These are phyloP conservation scores for Melampsora abietis-canadensis DNA, from an alignment of 1,284 basidiomycete genomes.

Conservation along the genomic window DNA sequence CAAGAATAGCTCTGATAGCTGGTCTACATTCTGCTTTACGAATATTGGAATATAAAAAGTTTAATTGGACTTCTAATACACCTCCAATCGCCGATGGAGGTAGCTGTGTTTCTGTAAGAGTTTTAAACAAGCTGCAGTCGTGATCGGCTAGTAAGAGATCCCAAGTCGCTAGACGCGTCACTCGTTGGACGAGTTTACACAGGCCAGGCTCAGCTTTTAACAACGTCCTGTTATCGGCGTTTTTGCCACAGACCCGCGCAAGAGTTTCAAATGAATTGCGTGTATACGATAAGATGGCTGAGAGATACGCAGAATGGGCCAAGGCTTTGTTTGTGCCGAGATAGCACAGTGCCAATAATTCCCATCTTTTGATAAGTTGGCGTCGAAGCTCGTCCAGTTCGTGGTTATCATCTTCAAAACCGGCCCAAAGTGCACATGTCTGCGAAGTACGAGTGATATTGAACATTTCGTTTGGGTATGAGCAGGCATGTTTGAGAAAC, in stretches of 20 bases:
- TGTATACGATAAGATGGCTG: conserved; percentile 17
- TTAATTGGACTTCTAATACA: conserved; percentile 39
- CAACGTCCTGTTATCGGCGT: conserved; percentile 7
- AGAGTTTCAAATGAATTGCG: conserved; percentile 9
- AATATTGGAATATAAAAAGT: conserved; percentile 29
- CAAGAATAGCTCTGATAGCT: conserved; percentile 20
- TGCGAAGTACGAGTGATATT: neutral
- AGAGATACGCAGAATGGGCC: conserved; percentile 26
- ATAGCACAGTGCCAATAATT: conserved; percentile 40
- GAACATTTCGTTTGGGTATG: conserved; percentile 31
- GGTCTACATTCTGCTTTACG: conserved; percentile 28
- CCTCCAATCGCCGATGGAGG: conserved; percentile 21
- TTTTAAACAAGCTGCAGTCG: conserved; percentile 33
- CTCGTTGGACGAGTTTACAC: conserved; percentile 37
- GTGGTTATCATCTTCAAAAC: conserved; percentile 25
- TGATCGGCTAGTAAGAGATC: conserved; percentile 28
- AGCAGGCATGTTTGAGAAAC: conserved; percentile 34
- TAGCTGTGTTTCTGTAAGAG: conserved; percentile 7
- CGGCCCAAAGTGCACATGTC: conserved; percentile 6
- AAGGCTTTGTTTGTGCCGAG: conserved; percentile 21
- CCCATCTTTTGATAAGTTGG: conserved; percentile 37
- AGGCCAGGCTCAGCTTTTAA: conserved; percentile 18
- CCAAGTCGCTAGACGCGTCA: conserved; percentile 34
- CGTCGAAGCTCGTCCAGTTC: conserved; percentile 22
- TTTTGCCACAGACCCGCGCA: neutral